Evolutionary conservation across 805 yeast genomes (phyloP).

Genomic region (Saturnispora halmiae): DNA sequence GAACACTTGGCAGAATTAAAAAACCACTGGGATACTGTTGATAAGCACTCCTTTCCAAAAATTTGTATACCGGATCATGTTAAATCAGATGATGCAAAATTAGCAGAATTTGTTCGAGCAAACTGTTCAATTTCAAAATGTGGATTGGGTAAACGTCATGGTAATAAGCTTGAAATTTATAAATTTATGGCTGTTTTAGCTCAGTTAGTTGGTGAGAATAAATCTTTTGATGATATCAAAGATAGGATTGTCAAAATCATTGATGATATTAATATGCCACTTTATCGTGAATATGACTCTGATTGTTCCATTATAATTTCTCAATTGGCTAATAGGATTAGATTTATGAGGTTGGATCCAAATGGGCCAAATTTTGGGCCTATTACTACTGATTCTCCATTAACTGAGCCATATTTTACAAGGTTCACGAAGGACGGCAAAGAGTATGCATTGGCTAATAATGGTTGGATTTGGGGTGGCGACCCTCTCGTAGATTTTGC

Average conservation of each 20-base stretch:
- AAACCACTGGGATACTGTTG: conserved; percentile 26
- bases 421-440: conserved; percentile 50
- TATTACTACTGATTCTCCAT: conserved; percentile 46
- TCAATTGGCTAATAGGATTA: conserved; percentile 69
- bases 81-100: conserved; percentile 38
- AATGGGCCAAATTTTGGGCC: conserved; percentile 78
- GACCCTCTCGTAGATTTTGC: conserved; percentile 93
- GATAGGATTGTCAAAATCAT: conserved; percentile 43
- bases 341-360: conserved; percentile 64
- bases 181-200: conserved; percentile 47
- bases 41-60: conserved; percentile 9
- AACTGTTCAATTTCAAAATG: conserved; percentile 34
- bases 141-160: conserved; percentile 39
- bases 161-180: conserved; percentile 43
- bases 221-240: conserved; percentile 18
- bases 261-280: conserved; percentile 68
- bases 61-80: conserved; percentile 38
- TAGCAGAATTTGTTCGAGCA: conserved; percentile 39
- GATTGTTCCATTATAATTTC: conserved; percentile 57
- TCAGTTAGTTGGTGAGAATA: conserved; percentile 27
- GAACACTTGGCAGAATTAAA: conserved; percentile 33
- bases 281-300: conserved; percentile 66
- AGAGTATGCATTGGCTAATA: conserved; percentile 73
- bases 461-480: conserved; percentile 99
- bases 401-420: conserved; percentile 85